phyloP scores from a whole-genome alignment of 805 yeast genomes.

The Nakazawaea sp. region DNA sequence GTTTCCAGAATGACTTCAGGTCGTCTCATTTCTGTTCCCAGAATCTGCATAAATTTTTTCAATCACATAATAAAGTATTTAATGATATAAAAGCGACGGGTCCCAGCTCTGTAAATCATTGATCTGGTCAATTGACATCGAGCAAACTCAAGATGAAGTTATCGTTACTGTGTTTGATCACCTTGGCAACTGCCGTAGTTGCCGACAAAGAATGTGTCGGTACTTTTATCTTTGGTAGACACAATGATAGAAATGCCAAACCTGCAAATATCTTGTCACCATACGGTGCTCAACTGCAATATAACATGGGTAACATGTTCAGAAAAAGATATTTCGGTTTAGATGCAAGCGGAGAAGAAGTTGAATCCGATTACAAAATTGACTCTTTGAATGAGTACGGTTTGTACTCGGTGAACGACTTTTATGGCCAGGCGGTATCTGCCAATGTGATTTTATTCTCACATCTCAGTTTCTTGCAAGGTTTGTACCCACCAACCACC shows the following conservation, averaged over 20 bases:
- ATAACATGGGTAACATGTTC: constrained; percentile 31
- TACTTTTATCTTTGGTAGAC: constrained; percentile 39
- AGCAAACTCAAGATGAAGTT: no score
- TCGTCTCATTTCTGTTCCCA: no score
- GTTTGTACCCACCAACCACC: constrained; percentile 36
- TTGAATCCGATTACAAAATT: constrained; percentile 23
- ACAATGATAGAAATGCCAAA: constrained; percentile 41
- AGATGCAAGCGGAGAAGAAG: constrained; percentile 17
- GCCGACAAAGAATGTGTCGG: constrained; percentile 27
- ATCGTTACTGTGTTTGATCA: background rate
- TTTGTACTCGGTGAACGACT: constrained; percentile 27
- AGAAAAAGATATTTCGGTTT: constrained; percentile 36
- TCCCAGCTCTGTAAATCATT: no score
- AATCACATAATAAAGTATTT: no score
- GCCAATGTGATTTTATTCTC: constrained; percentile 31
- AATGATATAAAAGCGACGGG: no score
- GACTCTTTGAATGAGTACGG: constrained; percentile 27
- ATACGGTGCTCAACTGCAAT: constrained; percentile 32
- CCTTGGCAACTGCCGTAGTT: constrained; percentile 17
- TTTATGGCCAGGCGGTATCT: constrained; percentile 29
- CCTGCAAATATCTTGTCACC: constrained; percentile 37
- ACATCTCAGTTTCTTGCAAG: constrained; percentile 38
- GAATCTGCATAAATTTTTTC: no score
- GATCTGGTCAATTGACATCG: no score
- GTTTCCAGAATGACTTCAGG: no score